Percentiles rank a stretch among this genome's conserved stretches.
Evolutionary conservation across 2,329 filamentous ascomycete species (phyloP).

Genomic region (Drechslerella dactyloides): DNA sequence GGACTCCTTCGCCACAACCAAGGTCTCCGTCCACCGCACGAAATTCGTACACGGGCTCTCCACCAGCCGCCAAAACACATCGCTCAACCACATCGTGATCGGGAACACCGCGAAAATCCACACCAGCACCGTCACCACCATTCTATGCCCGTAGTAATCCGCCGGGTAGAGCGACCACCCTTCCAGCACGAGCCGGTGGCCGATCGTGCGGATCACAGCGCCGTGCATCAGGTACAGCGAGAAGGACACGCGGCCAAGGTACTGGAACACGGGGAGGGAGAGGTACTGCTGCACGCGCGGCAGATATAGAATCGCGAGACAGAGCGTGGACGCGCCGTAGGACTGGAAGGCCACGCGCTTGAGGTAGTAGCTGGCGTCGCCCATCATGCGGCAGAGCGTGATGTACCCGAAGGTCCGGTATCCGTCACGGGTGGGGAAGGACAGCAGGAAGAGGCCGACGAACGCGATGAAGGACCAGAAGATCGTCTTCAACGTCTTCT

Average conservation of each 20-base stretch:
- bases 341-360: slow-evolving; percentile 29
- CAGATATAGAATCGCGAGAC: slow-evolving; percentile 56
- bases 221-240: slow-evolving; percentile 69
- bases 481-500: slow-evolving; percentile 16
- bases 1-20: slow-evolving; percentile 35
- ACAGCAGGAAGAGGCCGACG: slow-evolving; percentile 18
- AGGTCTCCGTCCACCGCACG: slow-evolving; percentile 64
- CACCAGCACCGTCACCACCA: slow-evolving; percentile 62
- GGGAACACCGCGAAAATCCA: slow-evolving; percentile 63
- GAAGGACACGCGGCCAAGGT: slow-evolving; percentile 68
- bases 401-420: slow-evolving; percentile 25
- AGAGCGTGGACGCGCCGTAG: slow-evolving; percentile 46
- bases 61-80: slow-evolving; percentile 66
- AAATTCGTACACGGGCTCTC: slow-evolving; percentile 66
- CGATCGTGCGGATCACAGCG: slow-evolving; percentile 64
- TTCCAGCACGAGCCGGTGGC: slow-evolving; percentile 62
- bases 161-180: slow-evolving; percentile 62
- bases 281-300: slow-evolving; percentile 63
- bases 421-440: slow-evolving; percentile 35
- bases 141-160: slow-evolving; percentile 61
- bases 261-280: slow-evolving; percentile 63
- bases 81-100: slow-evolving; percentile 64
- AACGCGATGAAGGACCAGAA: slow-evolving; percentile 28
- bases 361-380: slow-evolving; percentile 10
- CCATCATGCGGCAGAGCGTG: slow-evolving; percentile 18